Conservation (phyloP, 2,329 filamentous ascomycete genomes). For the Parascedosporium putredinis region DNA sequence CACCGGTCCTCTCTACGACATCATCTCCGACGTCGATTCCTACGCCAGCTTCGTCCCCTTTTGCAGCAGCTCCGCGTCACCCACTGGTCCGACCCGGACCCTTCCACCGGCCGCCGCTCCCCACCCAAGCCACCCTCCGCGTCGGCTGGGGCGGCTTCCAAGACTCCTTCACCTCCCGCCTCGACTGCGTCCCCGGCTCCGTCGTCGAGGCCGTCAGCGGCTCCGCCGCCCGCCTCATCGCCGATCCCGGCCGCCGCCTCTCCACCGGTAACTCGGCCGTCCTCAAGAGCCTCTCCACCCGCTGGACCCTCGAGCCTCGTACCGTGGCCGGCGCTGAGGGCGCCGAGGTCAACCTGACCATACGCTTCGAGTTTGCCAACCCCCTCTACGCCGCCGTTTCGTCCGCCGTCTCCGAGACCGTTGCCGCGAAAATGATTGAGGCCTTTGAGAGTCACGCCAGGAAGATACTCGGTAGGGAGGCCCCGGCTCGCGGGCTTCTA, state of each 20-base stretch:
- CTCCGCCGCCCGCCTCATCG: conserved; percentile 32
- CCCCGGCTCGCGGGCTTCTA: not conserved
- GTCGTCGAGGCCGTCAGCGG: conserved; percentile 73
- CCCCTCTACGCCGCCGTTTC: conserved; percentile 80
- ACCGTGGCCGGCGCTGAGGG: conserved; percentile 11
- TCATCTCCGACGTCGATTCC: conserved; percentile 79
- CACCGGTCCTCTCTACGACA: conserved; percentile 59
- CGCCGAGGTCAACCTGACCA: conserved; percentile 65
- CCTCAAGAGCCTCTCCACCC: conserved; percentile 58
- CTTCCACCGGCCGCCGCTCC: conserved; percentile 32
- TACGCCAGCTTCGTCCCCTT: conserved; percentile 89
- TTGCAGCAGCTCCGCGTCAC: conserved; percentile 71
- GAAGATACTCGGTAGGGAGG: conserved; percentile 34
- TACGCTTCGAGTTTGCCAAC: conserved; percentile 79
- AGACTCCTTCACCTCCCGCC: conserved; percentile 70
- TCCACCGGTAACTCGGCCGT: conserved; percentile 29
- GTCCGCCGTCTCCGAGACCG: conserved; percentile 68
- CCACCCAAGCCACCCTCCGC: conserved; percentile 70
- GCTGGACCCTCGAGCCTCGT: conserved; percentile 51
- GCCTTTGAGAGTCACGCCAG: conserved; percentile 79
- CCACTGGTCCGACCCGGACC: conserved; percentile 43
- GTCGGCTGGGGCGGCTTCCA: conserved; percentile 78
- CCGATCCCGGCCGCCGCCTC: conserved; percentile 16
- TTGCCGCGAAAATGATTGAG: conserved; percentile 81
- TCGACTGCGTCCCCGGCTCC: conserved; percentile 64